Conservation (phyloP, 371 early-diverging fungal species). For the Apophysomyces trapeziformis region DNA sequence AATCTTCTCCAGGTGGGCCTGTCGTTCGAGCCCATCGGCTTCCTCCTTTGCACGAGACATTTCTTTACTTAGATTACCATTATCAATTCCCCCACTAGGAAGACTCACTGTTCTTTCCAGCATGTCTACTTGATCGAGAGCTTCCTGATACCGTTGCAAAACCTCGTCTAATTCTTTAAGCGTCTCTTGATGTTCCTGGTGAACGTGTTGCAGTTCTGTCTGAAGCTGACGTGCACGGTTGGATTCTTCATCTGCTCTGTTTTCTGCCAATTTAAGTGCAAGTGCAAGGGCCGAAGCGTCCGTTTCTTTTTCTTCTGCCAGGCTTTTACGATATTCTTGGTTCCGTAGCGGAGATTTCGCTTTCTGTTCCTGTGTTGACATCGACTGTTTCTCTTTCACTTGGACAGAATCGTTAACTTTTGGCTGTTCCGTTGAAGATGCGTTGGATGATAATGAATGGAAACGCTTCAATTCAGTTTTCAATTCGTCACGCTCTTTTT, state of each 20-base stretch:
- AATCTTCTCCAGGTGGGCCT: conserved; percentile 22
- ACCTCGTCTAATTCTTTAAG: conserved; percentile 45
- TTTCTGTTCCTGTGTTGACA: conserved; percentile 11
- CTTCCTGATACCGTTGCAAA: conserved; percentile 42
- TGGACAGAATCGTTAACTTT: neutral
- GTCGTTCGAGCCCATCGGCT: conserved; percentile 20
- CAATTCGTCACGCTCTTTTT: conserved; percentile 37
- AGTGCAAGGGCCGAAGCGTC: conserved; percentile 29
- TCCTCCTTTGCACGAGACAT: conserved; percentile 46
- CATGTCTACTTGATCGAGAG: conserved; percentile 30
- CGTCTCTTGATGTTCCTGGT: conserved; percentile 38
- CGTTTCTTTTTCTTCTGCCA: conserved; percentile 42
- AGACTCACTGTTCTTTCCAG: conserved; percentile 13
- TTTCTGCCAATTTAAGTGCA: conserved; percentile 15
- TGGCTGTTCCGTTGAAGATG: neutral
- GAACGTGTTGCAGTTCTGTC: conserved; percentile 23
- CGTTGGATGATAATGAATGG: neutral
- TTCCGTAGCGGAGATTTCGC: neutral
- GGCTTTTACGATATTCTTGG: conserved; percentile 28
- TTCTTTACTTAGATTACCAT: conserved; percentile 35
- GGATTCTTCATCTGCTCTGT: conserved; percentile 23
- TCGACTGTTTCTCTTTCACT: neutral
- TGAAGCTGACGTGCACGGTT: conserved; percentile 28
- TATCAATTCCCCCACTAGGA: conserved; percentile 1
- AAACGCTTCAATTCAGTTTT: conserved; percentile 8